Conservation (phyloP, 768 basidiomycete species). For the Tulasnella calospora region DNA sequence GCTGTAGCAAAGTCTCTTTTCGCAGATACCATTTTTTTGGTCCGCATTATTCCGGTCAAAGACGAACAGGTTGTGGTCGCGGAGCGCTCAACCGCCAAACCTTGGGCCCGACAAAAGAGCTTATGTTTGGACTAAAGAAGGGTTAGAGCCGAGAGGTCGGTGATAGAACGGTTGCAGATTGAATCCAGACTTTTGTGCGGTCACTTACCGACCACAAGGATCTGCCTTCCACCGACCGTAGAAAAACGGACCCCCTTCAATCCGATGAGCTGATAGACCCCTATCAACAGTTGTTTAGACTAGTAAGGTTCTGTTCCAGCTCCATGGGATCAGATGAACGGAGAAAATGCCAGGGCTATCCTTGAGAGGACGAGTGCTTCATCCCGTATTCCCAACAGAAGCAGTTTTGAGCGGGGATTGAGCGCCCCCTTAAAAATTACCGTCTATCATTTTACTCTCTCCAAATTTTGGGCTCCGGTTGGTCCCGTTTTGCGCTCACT, state of each 20-base stretch:
- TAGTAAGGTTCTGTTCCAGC: too few relatives aligned
- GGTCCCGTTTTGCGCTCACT: background rate
- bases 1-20: background rate
- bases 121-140: background rate
- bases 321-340: background rate
- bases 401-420: background rate
- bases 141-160: background rate
- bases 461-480: background rate
- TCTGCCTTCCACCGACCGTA: background rate
- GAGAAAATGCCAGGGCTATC: background rate
- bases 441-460: background rate
- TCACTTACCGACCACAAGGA: background rate
- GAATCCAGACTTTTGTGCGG: background rate
- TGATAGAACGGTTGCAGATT: background rate
- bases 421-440: background rate
- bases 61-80: background rate
- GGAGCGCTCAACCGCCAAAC: background rate
- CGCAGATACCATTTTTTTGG: background rate
- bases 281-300: too few relatives aligned
- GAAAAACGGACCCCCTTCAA: background rate
- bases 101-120: background rate
- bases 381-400: too few relatives aligned
- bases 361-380: background rate
- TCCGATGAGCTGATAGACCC: background rate
- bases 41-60: background rate